Conservation (phyloP, 805 yeast genomes). For the Wickerhamomyces silvicola region DNA sequence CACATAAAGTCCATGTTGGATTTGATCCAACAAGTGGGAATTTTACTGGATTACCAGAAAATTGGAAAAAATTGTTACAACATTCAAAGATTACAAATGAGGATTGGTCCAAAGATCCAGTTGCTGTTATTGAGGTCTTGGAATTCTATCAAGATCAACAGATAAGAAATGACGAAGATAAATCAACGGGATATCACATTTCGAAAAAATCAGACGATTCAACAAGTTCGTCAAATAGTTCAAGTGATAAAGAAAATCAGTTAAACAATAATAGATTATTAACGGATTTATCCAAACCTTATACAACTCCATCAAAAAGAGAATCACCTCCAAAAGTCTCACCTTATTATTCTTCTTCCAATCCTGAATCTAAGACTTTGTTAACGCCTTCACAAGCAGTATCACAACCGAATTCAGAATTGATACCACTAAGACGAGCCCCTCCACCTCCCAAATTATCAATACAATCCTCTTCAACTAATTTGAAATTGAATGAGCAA, state of each 20-base stretch:
- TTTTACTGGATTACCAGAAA: conserved; percentile 88
- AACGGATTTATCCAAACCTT: conserved; percentile 39
- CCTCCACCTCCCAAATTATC: conserved; percentile 43
- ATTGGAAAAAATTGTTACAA: conserved; percentile 81
- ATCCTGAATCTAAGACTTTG: conserved; percentile 2
- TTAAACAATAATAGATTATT: conserved; percentile 20
- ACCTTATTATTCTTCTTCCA: conserved; percentile 14
- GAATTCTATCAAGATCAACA: conserved; percentile 58
- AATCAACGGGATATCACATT: conserved; percentile 8
- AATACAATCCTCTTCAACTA: conserved; percentile 7
- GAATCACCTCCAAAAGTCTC: conserved; percentile 34
- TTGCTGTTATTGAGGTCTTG: conserved; percentile 88
- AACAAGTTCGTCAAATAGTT: conserved; percentile 9
- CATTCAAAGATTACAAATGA: conserved; percentile 87
- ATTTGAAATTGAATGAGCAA: conserved; percentile 8
- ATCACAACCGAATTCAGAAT: conserved; percentile 20
- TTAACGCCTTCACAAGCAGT: no score
- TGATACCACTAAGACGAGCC: conserved; percentile 47
- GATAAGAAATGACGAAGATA: conserved; percentile 2
- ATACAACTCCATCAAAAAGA: conserved; percentile 33
- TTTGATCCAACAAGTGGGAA: conserved; percentile 81
- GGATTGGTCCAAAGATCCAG: conserved; percentile 91
- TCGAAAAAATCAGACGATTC: conserved; percentile 21
- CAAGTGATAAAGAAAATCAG: conserved; percentile 11
- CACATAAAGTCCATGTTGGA: conserved; percentile 88